Percentiles rank a stretch among this genome's conserved stretches.
These are phyloP conservation scores for Rhododendron ovatum DNA, from an alignment of 148 eudicot genomes.

Conservation along the genomic window DNA sequence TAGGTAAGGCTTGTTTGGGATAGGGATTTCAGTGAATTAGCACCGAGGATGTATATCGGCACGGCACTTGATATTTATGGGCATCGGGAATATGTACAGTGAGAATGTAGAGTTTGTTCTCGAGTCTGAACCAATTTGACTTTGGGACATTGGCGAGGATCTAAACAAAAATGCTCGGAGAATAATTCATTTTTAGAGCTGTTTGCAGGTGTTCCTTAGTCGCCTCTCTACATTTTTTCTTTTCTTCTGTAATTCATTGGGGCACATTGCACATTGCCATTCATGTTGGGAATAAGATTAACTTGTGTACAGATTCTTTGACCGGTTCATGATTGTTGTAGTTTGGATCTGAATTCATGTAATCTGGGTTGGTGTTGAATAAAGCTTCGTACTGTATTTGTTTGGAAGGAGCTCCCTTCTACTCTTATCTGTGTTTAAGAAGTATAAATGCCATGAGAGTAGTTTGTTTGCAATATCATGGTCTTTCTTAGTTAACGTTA, in stretches of 20 bases:
- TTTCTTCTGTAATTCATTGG: neutral
- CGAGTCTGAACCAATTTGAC: neutral
- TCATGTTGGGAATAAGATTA: neutral
- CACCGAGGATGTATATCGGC: constrained; percentile 12
- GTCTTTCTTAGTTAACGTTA: neutral
- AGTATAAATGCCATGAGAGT: neutral
- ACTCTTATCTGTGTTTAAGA: neutral
- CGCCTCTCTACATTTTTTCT: neutral
- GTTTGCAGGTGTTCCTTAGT: neutral
- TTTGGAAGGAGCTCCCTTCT: neutral
- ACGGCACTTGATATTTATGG: neutral
- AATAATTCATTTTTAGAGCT: neutral
- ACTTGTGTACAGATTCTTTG: constrained; percentile 6
- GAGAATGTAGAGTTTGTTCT: constrained; percentile 8
- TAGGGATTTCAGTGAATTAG: constrained; percentile 15
- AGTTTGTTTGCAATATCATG: neutral
- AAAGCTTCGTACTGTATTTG: neutral
- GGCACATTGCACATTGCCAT: neutral
- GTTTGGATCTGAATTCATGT: neutral
- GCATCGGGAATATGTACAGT: constrained; percentile 27
- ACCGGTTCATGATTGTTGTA: neutral
- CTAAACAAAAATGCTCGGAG: neutral
- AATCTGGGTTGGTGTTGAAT: neutral
- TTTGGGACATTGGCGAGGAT: neutral
- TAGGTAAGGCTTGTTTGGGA: constrained; percentile 18